These are phyloP conservation scores for Cystobasidium ongulense DNA, from an alignment of 768 basidiomycete species.

Conservation along the genomic window DNA sequence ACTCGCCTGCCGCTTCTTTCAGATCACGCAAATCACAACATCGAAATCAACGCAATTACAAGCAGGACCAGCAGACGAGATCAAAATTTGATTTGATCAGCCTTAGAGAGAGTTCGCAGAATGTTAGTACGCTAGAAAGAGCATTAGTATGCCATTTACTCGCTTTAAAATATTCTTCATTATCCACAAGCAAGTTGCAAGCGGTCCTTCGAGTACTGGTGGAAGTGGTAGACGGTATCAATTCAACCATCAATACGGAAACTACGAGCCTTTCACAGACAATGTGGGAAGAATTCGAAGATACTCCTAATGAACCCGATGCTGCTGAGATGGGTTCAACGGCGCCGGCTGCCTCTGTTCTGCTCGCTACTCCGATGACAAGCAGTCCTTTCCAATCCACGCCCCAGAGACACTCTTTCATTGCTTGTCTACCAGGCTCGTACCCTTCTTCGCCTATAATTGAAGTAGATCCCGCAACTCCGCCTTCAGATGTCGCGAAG, in stretches of 20 bases:
- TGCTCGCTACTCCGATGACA: neutral
- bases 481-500: neutral
- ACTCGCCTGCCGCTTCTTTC: neutral
- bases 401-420: neutral
- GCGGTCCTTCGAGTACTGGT: neutral
- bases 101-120: neutral
- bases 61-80: neutral
- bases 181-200: neutral
- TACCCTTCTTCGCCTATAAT: conserved; percentile 8
- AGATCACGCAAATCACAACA: neutral
- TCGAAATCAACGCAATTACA: neutral
- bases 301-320: neutral
- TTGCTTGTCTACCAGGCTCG: conserved; percentile 6
- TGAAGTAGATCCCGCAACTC: conserved; percentile 16
- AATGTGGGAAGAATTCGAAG: conserved; percentile 6
- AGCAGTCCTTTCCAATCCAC: neutral
- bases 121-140: neutral
- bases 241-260: neutral
- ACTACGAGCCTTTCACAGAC: neutral
- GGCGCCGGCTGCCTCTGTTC: neutral
- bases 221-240: neutral
- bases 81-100: neutral
- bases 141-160: neutral
- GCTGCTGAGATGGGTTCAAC: neutral
- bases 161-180: neutral